Evolutionary conservation across 345 rosid species (phyloP).

Genomic region (Kandelia obovata): DNA sequence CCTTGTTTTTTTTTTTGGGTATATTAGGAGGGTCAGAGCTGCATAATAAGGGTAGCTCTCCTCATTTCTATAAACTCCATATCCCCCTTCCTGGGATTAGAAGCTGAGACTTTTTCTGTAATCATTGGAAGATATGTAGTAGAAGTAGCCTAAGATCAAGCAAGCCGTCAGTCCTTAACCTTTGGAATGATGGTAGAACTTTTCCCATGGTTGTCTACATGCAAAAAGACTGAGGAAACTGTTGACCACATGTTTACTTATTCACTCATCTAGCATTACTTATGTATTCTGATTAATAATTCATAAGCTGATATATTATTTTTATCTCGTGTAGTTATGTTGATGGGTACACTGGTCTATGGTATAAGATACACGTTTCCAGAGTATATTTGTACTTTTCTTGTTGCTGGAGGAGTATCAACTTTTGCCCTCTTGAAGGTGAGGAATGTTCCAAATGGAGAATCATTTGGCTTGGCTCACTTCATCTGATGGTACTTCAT

Average conservation of each 20-base stretch:
- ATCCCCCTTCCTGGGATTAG: too few relatives aligned
- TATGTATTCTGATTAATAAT: not conserved
- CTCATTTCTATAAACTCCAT: too few relatives aligned
- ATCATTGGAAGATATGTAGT: too few relatives aligned
- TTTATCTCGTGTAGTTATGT: conserved; percentile 61
- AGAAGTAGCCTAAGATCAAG: too few relatives aligned
- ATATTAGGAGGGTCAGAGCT: too few relatives aligned
- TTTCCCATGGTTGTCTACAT: too few relatives aligned
- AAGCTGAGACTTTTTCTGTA: too few relatives aligned
- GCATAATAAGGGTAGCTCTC: too few relatives aligned
- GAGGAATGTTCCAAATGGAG: not conserved
- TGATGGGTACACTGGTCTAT: conserved; percentile 87
- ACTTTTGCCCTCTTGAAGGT: conserved; percentile 87
- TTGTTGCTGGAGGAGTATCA: conserved; percentile 95
- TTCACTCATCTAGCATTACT: not conserved
- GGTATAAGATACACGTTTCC: conserved; percentile 79
- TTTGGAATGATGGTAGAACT: not conserved
- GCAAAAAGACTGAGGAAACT: not conserved
- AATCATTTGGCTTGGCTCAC: not conserved
- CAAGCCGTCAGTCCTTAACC: not conserved
- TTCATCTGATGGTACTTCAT: not conserved
- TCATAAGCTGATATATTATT: conserved; percentile 8
- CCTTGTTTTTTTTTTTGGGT: too few relatives aligned
- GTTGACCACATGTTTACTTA: too few relatives aligned
- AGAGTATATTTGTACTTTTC: conserved; percentile 72